A percentile compares a stretch with the other conserved stretches of the same genome.
These are phyloP conservation scores for Fusarium duplospermum DNA, from an alignment of 2,329 filamentous ascomycete genomes.

Conservation along the genomic window DNA sequence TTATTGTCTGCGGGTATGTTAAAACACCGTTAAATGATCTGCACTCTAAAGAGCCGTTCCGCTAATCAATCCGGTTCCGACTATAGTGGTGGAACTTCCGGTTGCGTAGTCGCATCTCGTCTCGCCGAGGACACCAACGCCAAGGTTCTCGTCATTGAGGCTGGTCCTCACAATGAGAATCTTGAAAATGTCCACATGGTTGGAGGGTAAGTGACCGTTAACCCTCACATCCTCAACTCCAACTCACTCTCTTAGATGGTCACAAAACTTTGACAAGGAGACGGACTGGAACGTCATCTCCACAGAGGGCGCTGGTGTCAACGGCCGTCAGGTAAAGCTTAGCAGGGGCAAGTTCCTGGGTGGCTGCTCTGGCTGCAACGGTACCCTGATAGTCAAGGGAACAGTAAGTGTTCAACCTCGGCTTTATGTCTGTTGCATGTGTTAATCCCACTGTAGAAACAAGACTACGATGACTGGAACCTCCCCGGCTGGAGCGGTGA, in stretches of 20 bases:
- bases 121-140: slow-evolving; percentile 49
- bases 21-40: background rate
- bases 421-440: background rate
- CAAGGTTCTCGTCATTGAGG: slow-evolving; percentile 51
- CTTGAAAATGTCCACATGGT: slow-evolving; percentile 64
- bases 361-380: slow-evolving; percentile 62
- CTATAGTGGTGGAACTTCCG: slow-evolving; percentile 51
- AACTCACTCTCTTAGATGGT: slow-evolving; percentile 48
- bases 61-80: slow-evolving; percentile 6
- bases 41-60: background rate
- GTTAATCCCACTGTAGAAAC: slow-evolving; percentile 43
- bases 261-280: slow-evolving; percentile 59
- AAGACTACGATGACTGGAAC: slow-evolving; percentile 66
- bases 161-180: slow-evolving; percentile 54
- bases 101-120: slow-evolving; percentile 52
- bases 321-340: slow-evolving; percentile 58
- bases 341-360: slow-evolving; percentile 63
- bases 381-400: slow-evolving; percentile 61
- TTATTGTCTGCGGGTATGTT: slow-evolving; percentile 51
- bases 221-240: too few species aligned
- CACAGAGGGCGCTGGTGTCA: slow-evolving; percentile 52
- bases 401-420: slow-evolving; percentile 30
- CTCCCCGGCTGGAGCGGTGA: slow-evolving; percentile 66
- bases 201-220: slow-evolving; percentile 53
- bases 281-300: slow-evolving; percentile 64